These are phyloP conservation scores for Solanum pinnatisectum DNA, from an alignment of 257 asterid species.

Conservation along the genomic window DNA sequence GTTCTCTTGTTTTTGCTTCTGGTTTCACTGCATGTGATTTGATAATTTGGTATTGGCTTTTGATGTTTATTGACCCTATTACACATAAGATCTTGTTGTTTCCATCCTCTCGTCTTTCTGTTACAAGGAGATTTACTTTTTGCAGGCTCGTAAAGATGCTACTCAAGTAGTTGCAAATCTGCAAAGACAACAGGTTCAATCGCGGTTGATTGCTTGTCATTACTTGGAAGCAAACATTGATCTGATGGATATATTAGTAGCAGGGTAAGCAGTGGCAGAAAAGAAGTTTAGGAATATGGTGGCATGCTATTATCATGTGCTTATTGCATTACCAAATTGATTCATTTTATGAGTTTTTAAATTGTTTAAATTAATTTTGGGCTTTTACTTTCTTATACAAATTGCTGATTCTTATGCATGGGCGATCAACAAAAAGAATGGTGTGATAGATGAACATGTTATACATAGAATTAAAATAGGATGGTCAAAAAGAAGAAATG, in stretches of 20 bases:
- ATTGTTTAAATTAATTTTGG: background rate
- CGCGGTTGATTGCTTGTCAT: conserved; percentile 88
- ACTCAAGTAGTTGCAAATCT: conserved; percentile 95
- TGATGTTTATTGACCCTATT: background rate
- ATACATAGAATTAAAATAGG: background rate
- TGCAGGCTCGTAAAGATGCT: conserved; percentile 95
- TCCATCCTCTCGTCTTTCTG: background rate
- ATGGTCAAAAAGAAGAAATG: background rate
- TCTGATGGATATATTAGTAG: conserved; percentile 65
- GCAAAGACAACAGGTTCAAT: conserved; percentile 97
- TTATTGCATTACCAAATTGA: background rate
- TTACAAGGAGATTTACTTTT: background rate
- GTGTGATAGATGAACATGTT: background rate
- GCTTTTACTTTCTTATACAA: background rate
- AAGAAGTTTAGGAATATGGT: background rate
- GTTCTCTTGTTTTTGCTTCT: background rate
- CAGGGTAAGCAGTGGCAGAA: conserved; percentile 46
- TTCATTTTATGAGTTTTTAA: background rate
- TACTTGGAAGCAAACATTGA: conserved; percentile 89
- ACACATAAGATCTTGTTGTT: background rate
- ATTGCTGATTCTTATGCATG: background rate
- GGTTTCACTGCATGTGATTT: background rate
- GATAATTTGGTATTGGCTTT: background rate
- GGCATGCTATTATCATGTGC: background rate
- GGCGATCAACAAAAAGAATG: background rate